Conservation (phyloP, 805 yeast species). For the Sugiyamaella marilandica region DNA sequence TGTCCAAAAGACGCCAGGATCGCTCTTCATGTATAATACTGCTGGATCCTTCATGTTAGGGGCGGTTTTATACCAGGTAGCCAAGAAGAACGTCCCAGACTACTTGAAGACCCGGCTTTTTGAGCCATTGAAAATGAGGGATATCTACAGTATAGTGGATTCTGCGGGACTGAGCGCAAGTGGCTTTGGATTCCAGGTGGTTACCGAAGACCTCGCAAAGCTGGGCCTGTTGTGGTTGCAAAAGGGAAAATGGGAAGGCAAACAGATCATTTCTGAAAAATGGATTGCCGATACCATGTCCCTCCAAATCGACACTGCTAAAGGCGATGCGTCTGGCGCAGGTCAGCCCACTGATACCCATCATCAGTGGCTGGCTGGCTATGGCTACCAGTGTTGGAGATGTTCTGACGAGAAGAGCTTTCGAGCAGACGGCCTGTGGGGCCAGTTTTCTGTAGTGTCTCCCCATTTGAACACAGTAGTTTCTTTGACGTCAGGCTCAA, state of each 20-base stretch:
- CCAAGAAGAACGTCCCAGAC: slow-evolving; percentile 14
- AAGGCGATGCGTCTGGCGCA: background rate
- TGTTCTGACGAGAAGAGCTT: slow-evolving; percentile 4
- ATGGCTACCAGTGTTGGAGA: slow-evolving; percentile 17
- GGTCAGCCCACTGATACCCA: background rate
- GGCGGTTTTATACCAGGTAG: slow-evolving; percentile 11
- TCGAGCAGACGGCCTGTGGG: slow-evolving; percentile 17
- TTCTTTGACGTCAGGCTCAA: slow-evolving; percentile 13
- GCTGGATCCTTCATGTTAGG: slow-evolving; percentile 16
- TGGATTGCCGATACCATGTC: slow-evolving; percentile 11
- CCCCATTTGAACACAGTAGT: slow-evolving; percentile 12
- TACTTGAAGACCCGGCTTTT: slow-evolving; percentile 14
- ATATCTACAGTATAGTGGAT: slow-evolving; percentile 6
- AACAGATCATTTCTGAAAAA: slow-evolving; percentile 12
- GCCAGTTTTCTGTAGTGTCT: slow-evolving; percentile 15
- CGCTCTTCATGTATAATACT: slow-evolving; percentile 12
- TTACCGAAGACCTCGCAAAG: slow-evolving; percentile 16
- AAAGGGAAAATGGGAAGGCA: slow-evolving; percentile 15
- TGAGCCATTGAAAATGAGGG: slow-evolving; percentile 15
- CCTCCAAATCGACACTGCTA: slow-evolving; percentile 6
- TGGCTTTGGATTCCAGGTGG: slow-evolving; percentile 16
- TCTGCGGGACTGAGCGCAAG: slow-evolving; percentile 9
- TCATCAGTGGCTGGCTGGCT: slow-evolving; percentile 11
- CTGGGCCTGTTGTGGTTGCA: slow-evolving; percentile 12
- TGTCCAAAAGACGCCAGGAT: slow-evolving; percentile 12